Percentiles rank a stretch among this genome's conserved stretches.
Conservation (phyloP, 805 yeast genomes). For the Saccharomycopsis olivae region DNA sequence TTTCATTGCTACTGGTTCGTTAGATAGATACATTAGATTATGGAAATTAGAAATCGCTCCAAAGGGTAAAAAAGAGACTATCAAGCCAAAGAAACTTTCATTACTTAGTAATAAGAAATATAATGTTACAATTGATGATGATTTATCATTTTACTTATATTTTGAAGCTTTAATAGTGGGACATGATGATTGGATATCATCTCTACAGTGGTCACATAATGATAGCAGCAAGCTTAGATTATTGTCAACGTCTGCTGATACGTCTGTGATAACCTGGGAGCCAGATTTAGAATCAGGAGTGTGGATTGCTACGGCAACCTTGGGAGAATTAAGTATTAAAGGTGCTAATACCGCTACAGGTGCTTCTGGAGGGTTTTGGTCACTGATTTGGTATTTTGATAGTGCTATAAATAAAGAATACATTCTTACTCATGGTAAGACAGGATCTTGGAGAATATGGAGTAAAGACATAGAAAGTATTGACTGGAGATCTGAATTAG, state of each 20-base stretch:
- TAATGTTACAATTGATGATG: slow-evolving; percentile 33
- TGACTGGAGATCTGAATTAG: slow-evolving; percentile 31
- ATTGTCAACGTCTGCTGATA: slow-evolving; percentile 84
- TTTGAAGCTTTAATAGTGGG: slow-evolving; percentile 95
- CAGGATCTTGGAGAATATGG: slow-evolving; percentile 91
- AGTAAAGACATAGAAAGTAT: slow-evolving; percentile 30
- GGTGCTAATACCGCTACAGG: slow-evolving; percentile 99
- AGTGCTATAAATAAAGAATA: slow-evolving; percentile 29
- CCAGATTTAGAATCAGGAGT: slow-evolving; percentile 80
- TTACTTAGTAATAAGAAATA: slow-evolving; percentile 65
- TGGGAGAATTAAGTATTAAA: slow-evolving; percentile 89
- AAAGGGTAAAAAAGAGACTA: slow-evolving; percentile 36
- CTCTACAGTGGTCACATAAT: slow-evolving; percentile 52
- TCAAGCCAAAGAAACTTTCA: slow-evolving; percentile 31
- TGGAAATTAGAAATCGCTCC: slow-evolving; percentile 64
- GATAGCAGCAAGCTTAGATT: slow-evolving; percentile 41
- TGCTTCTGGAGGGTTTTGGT: slow-evolving; percentile 69
- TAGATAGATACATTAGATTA: slow-evolving; percentile 82
- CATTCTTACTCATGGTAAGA: slow-evolving; percentile 75
- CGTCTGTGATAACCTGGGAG: slow-evolving; percentile 89
- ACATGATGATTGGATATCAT: slow-evolving; percentile 95
- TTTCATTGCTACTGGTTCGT: slow-evolving; percentile 80
- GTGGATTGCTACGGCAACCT: slow-evolving; percentile 72
- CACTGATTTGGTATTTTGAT: slow-evolving; percentile 54
- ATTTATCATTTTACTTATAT: slow-evolving; percentile 40